phyloP scores from a whole-genome alignment of 345 rosid species.

The Moricandia arvensis region DNA sequence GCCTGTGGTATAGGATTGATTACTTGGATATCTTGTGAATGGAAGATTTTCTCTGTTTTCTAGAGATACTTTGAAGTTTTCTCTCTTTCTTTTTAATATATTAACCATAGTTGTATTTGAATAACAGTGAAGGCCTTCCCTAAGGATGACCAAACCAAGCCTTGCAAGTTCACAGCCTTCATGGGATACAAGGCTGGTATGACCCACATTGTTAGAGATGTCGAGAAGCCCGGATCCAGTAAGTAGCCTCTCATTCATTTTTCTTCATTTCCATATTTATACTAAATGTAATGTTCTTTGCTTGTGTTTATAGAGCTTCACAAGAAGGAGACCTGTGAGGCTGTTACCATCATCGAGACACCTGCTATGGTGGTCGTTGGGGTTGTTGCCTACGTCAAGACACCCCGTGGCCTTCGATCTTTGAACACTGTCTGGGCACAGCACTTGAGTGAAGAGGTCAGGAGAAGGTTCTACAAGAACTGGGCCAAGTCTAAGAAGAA shows the following conservation, averaged over 20 bases:
- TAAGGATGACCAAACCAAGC: slow-evolving; percentile 73
- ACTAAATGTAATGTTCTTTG: neutral
- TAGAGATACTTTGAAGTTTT: neutral
- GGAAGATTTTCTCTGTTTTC: neutral
- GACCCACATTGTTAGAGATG: slow-evolving; percentile 91
- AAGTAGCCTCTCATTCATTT: slow-evolving; percentile 18
- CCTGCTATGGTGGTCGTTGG: slow-evolving; percentile 89
- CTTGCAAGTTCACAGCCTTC: slow-evolving; percentile 86
- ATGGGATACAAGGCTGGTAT: slow-evolving; percentile 92
- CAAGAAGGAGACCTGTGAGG: slow-evolving; percentile 95
- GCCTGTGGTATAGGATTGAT: neutral
- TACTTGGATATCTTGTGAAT: neutral
- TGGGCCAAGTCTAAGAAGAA: slow-evolving; percentile 93
- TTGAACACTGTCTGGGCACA: slow-evolving; percentile 93
- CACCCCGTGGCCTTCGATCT: slow-evolving; percentile 72
- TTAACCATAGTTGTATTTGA: neutral
- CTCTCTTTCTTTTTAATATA: neutral
- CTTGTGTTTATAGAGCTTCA: slow-evolving; percentile 60
- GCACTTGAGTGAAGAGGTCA: slow-evolving; percentile 84
- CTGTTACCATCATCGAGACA: slow-evolving; percentile 78
- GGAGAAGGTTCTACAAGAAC: slow-evolving; percentile 84
- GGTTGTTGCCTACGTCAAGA: slow-evolving; percentile 80
- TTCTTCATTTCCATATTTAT: neutral
- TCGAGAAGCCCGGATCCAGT: slow-evolving; percentile 92
- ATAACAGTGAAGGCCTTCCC: slow-evolving; percentile 85